phyloP scores from a whole-genome alignment of 2,329 filamentous ascomycete genomes.

The Gliomastix tumulicola region DNA sequence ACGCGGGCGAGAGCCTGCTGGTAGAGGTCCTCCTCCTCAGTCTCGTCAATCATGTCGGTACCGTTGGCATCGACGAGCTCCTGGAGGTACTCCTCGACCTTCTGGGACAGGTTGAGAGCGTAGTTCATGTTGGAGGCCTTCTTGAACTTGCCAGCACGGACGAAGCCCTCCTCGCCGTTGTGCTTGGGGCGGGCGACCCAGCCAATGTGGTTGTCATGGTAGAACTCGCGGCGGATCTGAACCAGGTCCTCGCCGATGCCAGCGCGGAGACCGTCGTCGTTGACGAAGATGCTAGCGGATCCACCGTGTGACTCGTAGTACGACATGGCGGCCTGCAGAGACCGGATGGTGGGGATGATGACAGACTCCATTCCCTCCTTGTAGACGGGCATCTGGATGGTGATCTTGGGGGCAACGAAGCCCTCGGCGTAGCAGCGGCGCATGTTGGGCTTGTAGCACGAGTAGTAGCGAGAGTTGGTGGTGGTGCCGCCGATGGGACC shows the following conservation, averaged over 20 bases:
- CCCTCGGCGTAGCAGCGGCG: slow-evolving; percentile 20
- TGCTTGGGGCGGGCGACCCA: slow-evolving; percentile 40
- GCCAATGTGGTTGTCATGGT: slow-evolving; percentile 39
- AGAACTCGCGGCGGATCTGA: slow-evolving; percentile 35
- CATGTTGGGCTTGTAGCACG: slow-evolving; percentile 25
- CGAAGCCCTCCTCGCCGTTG: slow-evolving; percentile 37
- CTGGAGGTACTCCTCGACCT: slow-evolving; percentile 53
- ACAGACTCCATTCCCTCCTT: slow-evolving; percentile 31
- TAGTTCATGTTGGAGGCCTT: slow-evolving; percentile 75
- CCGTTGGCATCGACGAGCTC: slow-evolving; percentile 14
- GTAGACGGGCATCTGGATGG: slow-evolving; percentile 36
- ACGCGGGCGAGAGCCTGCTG: slow-evolving; percentile 39
- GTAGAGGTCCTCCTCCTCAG: slow-evolving; percentile 37
- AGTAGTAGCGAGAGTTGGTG: slow-evolving; percentile 37
- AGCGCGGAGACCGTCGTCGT: slow-evolving; percentile 56
- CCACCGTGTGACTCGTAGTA: slow-evolving; percentile 40
- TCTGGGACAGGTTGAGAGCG: slow-evolving; percentile 52
- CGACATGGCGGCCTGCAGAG: slow-evolving; percentile 40
- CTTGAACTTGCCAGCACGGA: slow-evolving; percentile 60
- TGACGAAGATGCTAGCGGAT: slow-evolving; percentile 48
- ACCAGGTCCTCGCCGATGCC: slow-evolving; percentile 32
- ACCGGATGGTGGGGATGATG: slow-evolving; percentile 41
- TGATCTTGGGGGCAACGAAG: slow-evolving; percentile 31
- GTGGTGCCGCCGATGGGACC: slow-evolving; percentile 36
- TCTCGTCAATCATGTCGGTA: slow-evolving; percentile 13